Evolutionary conservation across 345 rosid genomes (phyloP).

Genomic region (Psidium guajava): DNA sequence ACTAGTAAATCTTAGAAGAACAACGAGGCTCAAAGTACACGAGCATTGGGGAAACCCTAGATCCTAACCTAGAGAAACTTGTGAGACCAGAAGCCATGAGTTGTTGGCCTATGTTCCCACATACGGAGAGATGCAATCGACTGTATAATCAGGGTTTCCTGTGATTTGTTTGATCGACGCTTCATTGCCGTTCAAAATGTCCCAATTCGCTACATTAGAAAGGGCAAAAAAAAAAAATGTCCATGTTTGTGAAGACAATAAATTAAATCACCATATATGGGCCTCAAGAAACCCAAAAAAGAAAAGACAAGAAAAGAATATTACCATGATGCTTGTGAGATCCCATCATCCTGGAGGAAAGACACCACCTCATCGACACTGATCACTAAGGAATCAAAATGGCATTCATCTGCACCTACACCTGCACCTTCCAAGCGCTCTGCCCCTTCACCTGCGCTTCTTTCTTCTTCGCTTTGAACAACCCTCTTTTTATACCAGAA

Average conservation of each 20-base stretch:
- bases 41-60: background rate
- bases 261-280: background rate
- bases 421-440: constrained; percentile 25
- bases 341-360: background rate
- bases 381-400: constrained; percentile 11
- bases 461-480: background rate
- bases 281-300: background rate
- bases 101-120: background rate
- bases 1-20: background rate
- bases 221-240: background rate
- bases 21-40: background rate
- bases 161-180: background rate
- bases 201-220: background rate
- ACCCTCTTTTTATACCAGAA: background rate
- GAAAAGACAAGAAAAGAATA: background rate
- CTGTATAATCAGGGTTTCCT: background rate
- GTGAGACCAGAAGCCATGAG: background rate
- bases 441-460: background rate
- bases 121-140: background rate
- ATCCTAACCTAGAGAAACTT: background rate
- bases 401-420: constrained; percentile 43
- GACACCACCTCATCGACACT: background rate
- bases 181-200: background rate
- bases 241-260: background rate
- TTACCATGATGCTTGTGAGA: background rate